Conservation (phyloP, 1,139 yeast genomes). For the Blastobotrys apis region DNA sequence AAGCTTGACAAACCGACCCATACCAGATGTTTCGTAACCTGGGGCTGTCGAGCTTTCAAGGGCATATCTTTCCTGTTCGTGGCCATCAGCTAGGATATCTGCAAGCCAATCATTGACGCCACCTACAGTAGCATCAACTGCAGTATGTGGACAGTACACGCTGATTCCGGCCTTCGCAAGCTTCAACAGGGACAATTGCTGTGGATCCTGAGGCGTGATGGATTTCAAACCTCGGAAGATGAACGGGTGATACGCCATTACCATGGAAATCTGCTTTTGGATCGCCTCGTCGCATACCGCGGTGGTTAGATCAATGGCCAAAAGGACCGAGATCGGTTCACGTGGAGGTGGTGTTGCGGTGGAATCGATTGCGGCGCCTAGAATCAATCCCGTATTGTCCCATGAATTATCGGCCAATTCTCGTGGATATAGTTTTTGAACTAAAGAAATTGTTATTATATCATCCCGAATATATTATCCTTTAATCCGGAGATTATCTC, state of each 20-base stretch:
- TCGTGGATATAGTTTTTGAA: slow-evolving; percentile 69
- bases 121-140: slow-evolving; percentile 84
- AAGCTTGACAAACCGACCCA: slow-evolving; percentile 71
- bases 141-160: slow-evolving; percentile 94
- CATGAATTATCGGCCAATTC: slow-evolving; percentile 78
- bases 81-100: slow-evolving; percentile 48
- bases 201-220: slow-evolving; percentile 65
- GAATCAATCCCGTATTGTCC: slow-evolving; percentile 90
- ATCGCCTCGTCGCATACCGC: slow-evolving; percentile 86
- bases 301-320: slow-evolving; percentile 82
- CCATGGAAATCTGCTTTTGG: slow-evolving; percentile 41
- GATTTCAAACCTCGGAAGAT: slow-evolving; percentile 84
- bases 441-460: slow-evolving; percentile 20
- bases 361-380: slow-evolving; percentile 47
- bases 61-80: slow-evolving; percentile 28
- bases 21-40: slow-evolving; percentile 48
- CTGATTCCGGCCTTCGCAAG: slow-evolving; percentile 72
- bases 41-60: slow-evolving; percentile 21
- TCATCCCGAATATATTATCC: neutral
- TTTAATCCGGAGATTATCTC: too few relatives aligned
- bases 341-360: slow-evolving; percentile 15
- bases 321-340: slow-evolving; percentile 46
- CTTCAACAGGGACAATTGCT: slow-evolving; percentile 69
- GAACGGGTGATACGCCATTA: slow-evolving; percentile 90
- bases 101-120: slow-evolving; percentile 94